Base-by-base conservation (phyloP, 2,329 filamentous ascomycete species). In the Colletotrichum costaricense region DNA sequence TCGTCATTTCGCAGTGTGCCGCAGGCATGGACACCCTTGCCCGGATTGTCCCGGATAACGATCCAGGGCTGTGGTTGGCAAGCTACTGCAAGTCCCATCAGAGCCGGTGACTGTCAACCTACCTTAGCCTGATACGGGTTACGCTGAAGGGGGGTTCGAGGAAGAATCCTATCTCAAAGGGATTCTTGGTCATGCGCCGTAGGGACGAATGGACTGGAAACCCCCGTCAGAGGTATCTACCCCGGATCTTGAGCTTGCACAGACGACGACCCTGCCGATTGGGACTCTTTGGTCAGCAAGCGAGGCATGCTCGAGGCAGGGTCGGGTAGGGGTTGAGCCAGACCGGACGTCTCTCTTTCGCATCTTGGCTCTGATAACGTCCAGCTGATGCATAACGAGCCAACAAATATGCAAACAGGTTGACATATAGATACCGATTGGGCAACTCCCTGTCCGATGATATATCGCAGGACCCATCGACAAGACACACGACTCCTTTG, bases 41-140 rank as follows among this genome's bases (percentile, higher is more conserved):
- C 38, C 64, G 64, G 64, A 59, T 67, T 67, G 35, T 67, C 35
- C 64, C 64, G 64, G 64, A 67, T 67, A 67, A 67, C 38, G 55
- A 33, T 59, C 55, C 55, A 59, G 26, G 11, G 24, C 22, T 19
- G 22, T 56, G 54, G 54, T 28, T 19, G 54, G 26, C 24, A 28
- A 49, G n/a, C 28, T 30, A 52, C 49, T 56, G 42, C 63, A 55
- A 65, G n/a, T 55, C 8, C 35, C 19, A 46, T 46, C 42, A 46
- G 35, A n/a, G 16, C 42, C 16, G 7, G 42, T 8, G 42, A n/a
- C 42, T 49, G 42, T 49, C 42, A 49, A 49, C 19, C 42, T 49
- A 49, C 42, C 42, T 49, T n/a, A 42, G 38, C 38, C 38, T 6
- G 14, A 42, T 42, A 42, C 38, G 42, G 42, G 19, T 49, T 49